Evolutionary conservation across 2,329 filamentous ascomycete genomes (phyloP).

Genomic region (Cladosporium sp.): DNA sequence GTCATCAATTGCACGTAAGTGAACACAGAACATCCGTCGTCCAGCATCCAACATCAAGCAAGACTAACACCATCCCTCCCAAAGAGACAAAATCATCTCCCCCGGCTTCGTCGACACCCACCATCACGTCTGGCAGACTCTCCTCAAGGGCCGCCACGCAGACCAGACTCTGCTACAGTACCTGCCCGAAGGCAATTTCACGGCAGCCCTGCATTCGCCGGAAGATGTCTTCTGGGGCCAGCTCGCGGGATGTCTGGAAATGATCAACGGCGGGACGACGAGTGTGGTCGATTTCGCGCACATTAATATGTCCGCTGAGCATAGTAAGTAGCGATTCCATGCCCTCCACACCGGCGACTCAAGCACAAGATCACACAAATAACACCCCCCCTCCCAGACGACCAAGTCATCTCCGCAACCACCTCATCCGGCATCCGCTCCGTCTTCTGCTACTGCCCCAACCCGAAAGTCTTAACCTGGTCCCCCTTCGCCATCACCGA

Average conservation of each 20-base stretch:
- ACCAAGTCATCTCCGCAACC: slow-evolving; percentile 38
- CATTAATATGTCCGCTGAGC: slow-evolving; percentile 30
- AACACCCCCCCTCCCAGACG: neutral
- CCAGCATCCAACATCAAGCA: too few relatives aligned
- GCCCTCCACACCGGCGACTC: too few relatives aligned
- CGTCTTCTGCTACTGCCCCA: slow-evolving; percentile 42
- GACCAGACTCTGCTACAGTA: slow-evolving; percentile 43
- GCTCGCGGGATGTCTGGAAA: slow-evolving; percentile 38
- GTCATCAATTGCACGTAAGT: slow-evolving; percentile 37
- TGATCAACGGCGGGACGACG: slow-evolving; percentile 41
- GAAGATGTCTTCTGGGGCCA: slow-evolving; percentile 47
- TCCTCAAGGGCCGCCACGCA: slow-evolving; percentile 36
- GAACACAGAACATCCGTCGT: too few relatives aligned
- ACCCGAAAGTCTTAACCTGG: slow-evolving; percentile 29
- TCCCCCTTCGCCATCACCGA: slow-evolving; percentile 23
- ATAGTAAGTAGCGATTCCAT: slow-evolving; percentile 19
- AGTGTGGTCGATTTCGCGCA: slow-evolving; percentile 38
- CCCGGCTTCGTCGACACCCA: slow-evolving; percentile 45
- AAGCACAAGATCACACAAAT: too few relatives aligned
- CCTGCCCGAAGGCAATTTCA: slow-evolving; percentile 37
- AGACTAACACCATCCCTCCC: too few relatives aligned
- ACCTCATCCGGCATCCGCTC: slow-evolving; percentile 44
- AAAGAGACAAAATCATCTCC: slow-evolving; percentile 36
- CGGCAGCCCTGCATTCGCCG: slow-evolving; percentile 33
- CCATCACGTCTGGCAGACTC: slow-evolving; percentile 45